A percentile compares a stretch with the other conserved stretches of the same genome.
These are phyloP conservation scores for Pseudocercospora eumusae DNA, from an alignment of 2,329 filamentous ascomycete species.

Conservation along the genomic window DNA sequence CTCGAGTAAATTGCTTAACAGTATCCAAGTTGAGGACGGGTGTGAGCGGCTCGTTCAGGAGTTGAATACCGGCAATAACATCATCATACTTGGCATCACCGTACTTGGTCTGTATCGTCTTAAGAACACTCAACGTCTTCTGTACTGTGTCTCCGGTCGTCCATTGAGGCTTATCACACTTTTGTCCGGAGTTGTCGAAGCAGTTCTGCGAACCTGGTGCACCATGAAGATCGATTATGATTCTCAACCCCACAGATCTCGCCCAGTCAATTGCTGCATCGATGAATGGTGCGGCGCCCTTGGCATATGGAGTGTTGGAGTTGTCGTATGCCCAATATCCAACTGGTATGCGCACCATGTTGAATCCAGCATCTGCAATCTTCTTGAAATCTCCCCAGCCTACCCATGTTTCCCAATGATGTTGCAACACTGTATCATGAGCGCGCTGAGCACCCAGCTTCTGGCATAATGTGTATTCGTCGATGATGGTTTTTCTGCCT, in stretches of 20 bases:
- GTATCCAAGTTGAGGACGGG: slow-evolving; percentile 49
- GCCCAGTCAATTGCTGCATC: slow-evolving; percentile 61
- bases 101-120: slow-evolving; percentile 60
- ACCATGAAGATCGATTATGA: slow-evolving; percentile 62
- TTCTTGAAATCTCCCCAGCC: slow-evolving; percentile 57
- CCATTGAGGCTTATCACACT: slow-evolving; percentile 46
- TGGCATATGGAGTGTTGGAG: slow-evolving; percentile 52
- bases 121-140: slow-evolving; percentile 59
- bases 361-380: slow-evolving; percentile 59
- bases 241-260: slow-evolving; percentile 53
- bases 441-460: slow-evolving; percentile 52
- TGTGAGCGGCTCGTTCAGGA: slow-evolving; percentile 59
- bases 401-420: slow-evolving; percentile 56
- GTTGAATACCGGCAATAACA: slow-evolving; percentile 59
- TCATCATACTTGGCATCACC: slow-evolving; percentile 55
- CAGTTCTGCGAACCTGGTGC: slow-evolving; percentile 60
- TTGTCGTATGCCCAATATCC: slow-evolving; percentile 63
- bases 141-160: slow-evolving; percentile 51
- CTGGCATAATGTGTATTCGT: slow-evolving; percentile 56
- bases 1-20: slow-evolving; percentile 57
- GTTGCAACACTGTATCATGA: slow-evolving; percentile 45
- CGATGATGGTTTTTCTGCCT: slow-evolving; percentile 39
- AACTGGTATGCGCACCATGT: slow-evolving; percentile 60
- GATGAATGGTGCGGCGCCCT: slow-evolving; percentile 56
- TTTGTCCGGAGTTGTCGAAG: slow-evolving; percentile 63